Conservation (phyloP, 768 basidiomycete genomes). For the Brasilioporus rufonigricans region DNA sequence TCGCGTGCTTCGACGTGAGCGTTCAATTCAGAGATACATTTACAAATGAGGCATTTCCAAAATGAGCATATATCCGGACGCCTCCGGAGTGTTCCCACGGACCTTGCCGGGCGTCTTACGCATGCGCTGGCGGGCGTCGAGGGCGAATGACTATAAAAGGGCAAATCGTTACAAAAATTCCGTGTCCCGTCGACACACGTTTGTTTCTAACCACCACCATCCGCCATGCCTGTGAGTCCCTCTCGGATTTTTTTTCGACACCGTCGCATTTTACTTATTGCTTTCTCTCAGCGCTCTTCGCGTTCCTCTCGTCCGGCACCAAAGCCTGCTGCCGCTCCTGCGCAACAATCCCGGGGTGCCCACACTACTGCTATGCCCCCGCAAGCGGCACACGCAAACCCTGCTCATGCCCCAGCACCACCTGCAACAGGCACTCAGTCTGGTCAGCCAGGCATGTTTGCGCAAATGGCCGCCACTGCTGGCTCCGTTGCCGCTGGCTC, state of each 20-base stretch:
- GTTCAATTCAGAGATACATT: slow-evolving; percentile 1
- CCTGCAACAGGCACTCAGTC: slow-evolving; percentile 36
- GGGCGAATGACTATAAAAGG: slow-evolving; percentile 22
- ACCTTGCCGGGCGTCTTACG: slow-evolving; percentile 20
- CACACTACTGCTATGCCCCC: slow-evolving; percentile 50
- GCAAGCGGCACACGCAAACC: slow-evolving; percentile 40
- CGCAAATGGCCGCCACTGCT: slow-evolving; percentile 87
- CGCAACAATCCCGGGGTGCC: slow-evolving; percentile 44
- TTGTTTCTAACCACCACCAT: slow-evolving; percentile 33
- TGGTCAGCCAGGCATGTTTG: slow-evolving; percentile 67
- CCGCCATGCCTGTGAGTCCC: slow-evolving; percentile 49
- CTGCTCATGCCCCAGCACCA: slow-evolving; percentile 40
- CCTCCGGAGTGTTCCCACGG: slow-evolving; percentile 17
- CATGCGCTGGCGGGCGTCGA: not conserved
- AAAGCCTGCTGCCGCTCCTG: slow-evolving; percentile 51
- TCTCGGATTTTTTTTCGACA: not conserved
- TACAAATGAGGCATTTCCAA: slow-evolving; percentile 6
- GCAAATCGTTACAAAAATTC: slow-evolving; percentile 14
- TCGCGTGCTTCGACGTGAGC: not conserved
- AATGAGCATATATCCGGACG: not conserved
- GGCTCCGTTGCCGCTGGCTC: slow-evolving; percentile 89
- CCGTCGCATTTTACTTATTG: not conserved
- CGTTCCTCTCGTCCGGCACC: slow-evolving; percentile 65
- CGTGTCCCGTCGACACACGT: not conserved
- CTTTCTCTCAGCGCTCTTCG: slow-evolving; percentile 60